These are phyloP conservation scores for Leccinum pseudoinsigne DNA, from an alignment of 1,284 basidiomycete species.

Conservation along the genomic window DNA sequence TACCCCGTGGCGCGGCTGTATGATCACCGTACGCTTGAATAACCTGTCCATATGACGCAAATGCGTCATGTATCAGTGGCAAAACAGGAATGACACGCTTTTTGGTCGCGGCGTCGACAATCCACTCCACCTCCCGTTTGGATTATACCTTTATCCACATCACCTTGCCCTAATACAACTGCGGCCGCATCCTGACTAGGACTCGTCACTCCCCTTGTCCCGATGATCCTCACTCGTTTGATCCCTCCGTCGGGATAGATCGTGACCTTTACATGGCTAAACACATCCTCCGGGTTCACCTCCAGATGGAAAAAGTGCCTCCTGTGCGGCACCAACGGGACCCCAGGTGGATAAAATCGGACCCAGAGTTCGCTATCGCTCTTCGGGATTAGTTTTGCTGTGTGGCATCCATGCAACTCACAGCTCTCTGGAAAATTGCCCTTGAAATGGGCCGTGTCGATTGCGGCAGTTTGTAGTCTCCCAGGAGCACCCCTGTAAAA, in stretches of 20 bases:
- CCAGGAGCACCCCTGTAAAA: slow-evolving; percentile 64
- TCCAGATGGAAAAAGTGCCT: slow-evolving; percentile 89
- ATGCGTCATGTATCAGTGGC: slow-evolving; percentile 80
- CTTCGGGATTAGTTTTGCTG: slow-evolving; percentile 37
- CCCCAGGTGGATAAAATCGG: slow-evolving; percentile 63
- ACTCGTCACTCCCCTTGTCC: slow-evolving; percentile 46
- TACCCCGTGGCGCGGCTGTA: slow-evolving; percentile 62
- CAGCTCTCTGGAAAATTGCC: slow-evolving; percentile 95
- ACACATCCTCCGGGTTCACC: slow-evolving; percentile 55
- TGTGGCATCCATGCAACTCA: slow-evolving; percentile 72
- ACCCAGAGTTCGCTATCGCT: slow-evolving; percentile 63
- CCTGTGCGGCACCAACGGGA: slow-evolving; percentile 86
- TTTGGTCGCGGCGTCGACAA: slow-evolving; percentile 12
- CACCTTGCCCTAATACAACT: slow-evolving; percentile 7
- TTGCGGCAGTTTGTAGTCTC: slow-evolving; percentile 75
- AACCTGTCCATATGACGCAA: slow-evolving; percentile 82
- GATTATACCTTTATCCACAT: slow-evolving; percentile 9
- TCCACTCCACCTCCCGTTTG: slow-evolving; percentile 1
- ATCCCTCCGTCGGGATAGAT: slow-evolving; percentile 96
- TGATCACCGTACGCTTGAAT: slow-evolving; percentile 80
- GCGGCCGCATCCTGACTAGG: slow-evolving; percentile 12
- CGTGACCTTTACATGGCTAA: slow-evolving; percentile 85
- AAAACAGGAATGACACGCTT: slow-evolving; percentile 58
- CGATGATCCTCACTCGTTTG: slow-evolving; percentile 87
- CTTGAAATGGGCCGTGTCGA: slow-evolving; percentile 95